Base-by-base conservation (phyloP, 148 eudicot species). In the Cornus florida region DNA sequence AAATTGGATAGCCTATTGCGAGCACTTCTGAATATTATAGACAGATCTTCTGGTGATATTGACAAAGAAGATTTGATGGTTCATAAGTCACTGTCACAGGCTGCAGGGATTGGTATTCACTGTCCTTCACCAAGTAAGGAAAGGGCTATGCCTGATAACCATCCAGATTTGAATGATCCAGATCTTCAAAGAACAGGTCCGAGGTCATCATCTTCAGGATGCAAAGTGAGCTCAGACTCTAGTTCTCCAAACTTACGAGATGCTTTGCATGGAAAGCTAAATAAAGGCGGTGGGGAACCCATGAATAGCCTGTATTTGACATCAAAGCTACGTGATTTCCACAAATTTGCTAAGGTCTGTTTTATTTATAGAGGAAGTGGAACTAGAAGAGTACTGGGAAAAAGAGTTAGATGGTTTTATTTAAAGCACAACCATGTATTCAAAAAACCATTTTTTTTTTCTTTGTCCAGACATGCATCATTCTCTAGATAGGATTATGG, bases 251-350 rank as follows among this genome's bases (percentile, higher is more conserved):
- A 78, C 41, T 85, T 94, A 71, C 88, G 94, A 67, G 98, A 95
- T 77, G 79, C 86, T 82, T 90, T 86, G 78, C 91, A 83, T 66
- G 98, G 95, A 81, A 97, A 89, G 84, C 73, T 53, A 20, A 70
- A 82, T 75, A 97, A 80, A 78, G 91, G 98, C 78, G 88, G 90
- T 81, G 87, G 86, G 53, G 99, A 96, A 72, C 85, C 95, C 74
- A 87, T 88, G 41, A 91, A 89, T 78, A 87, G 89, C 87, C 84
- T 92, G 87, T 91, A 95, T 57, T 74, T 97, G 89, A 94, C 99
- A 35, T 74, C 94, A 81, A 97, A 91, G 87, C 94, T 97, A 59
- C 97, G 99, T 8, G 99, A 97, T 86, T 91, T 97, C 85, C 94
- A 92, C 82, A 94, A 89, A 86, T 92, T 83, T 86, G 98, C 99